Evolutionary conservation across 1,139 yeast species (phyloP).

Genomic region (Geotrichum carabidarum): DNA sequence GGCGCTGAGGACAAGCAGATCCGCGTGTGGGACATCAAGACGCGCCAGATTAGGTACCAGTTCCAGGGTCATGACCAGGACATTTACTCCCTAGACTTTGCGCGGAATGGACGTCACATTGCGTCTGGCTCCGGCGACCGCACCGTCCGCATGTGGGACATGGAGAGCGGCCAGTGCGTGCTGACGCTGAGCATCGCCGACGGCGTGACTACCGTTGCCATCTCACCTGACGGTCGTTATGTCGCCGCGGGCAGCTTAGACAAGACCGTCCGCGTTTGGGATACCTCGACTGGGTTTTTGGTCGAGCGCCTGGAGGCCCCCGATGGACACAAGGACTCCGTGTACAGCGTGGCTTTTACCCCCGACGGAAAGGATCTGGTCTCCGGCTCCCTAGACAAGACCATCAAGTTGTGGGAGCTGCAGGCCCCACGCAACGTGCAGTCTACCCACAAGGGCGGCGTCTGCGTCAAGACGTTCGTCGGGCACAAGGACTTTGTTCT

Average conservation of each 20-base stretch:
- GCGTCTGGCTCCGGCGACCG: conserved; percentile 97
- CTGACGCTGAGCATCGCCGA: conserved; percentile 65
- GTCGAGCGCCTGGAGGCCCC: conserved; percentile 93
- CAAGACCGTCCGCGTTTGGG: conserved; percentile 96
- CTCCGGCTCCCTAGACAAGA: conserved; percentile 91
- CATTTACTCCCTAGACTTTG: conserved; percentile 90
- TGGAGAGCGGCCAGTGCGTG: conserved; percentile 85
- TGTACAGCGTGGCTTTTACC: conserved; percentile 90
- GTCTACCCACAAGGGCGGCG: conserved; percentile 42
- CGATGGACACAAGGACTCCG: conserved; percentile 95
- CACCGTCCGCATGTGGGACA: conserved; percentile 95
- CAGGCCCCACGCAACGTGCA: conserved; percentile 46
- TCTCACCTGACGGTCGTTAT: conserved; percentile 76
- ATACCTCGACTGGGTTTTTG: conserved; percentile 76
- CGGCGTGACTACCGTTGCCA: conserved; percentile 85
- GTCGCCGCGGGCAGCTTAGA: conserved; percentile 97
- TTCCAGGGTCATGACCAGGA: conserved; percentile 97
- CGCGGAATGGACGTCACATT: conserved; percentile 90
- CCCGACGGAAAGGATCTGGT: conserved; percentile 90
- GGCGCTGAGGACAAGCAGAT: conserved; percentile 98
- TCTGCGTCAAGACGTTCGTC: conserved; percentile 85
- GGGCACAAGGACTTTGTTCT: conserved; percentile 97
- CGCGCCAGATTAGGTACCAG: conserved; percentile 80
- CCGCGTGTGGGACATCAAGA: conserved; percentile 91
- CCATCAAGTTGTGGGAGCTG: conserved; percentile 93